Conservation (phyloP, 2,329 filamentous ascomycete genomes). For the Leptographium lundbergii region DNA sequence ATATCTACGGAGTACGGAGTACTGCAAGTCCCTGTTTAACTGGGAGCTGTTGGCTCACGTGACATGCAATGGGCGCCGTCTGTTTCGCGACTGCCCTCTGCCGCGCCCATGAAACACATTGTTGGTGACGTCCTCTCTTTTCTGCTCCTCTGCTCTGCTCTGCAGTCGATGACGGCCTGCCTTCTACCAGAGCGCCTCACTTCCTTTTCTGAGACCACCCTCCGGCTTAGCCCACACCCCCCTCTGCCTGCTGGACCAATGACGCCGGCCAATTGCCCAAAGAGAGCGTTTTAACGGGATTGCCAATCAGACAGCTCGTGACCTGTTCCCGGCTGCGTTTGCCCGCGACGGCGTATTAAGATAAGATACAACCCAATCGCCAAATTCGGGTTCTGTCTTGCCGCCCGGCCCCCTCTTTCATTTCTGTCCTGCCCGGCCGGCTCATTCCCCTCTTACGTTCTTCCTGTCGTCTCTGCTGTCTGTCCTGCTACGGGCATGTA, state of each 20-base stretch:
- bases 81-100: neutral
- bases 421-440: neutral
- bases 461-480: neutral
- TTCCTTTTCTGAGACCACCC: neutral
- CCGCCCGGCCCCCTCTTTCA: neutral
- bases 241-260: slow-evolving; percentile 1
- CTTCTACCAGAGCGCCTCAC: neutral
- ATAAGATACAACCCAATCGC: too few species aligned
- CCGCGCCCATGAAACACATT: neutral
- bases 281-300: neutral
- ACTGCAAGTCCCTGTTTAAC: too few species aligned
- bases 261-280: slow-evolving; percentile 4
- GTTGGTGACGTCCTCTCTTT: too few species aligned
- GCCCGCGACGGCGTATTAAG: neutral
- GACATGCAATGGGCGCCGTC: neutral
- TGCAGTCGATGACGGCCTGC: neutral
- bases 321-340: neutral
- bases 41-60: neutral
- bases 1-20: too few species aligned
- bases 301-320: neutral
- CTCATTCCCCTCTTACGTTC: neutral
- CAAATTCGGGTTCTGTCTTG: neutral
- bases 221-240: neutral
- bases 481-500: neutral
- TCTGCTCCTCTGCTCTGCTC: neutral